A percentile compares a stretch with the other conserved stretches of the same genome.
Evolutionary conservation across 495 filamentous ascomycete species (phyloP).

Genomic region (Astrothelium macrocarpum): DNA sequence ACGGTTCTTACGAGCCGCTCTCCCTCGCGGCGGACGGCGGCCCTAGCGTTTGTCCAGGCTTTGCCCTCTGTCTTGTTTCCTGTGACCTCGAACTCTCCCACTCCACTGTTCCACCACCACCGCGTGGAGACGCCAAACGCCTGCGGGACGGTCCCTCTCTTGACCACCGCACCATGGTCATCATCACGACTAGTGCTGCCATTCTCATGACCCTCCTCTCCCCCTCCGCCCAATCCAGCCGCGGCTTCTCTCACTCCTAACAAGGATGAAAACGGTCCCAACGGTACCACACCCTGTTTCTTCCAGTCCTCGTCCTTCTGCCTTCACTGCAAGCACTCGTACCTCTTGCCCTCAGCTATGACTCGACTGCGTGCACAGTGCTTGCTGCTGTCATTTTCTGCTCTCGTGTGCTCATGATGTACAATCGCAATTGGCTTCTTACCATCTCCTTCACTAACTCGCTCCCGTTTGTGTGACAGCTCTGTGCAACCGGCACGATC

Average conservation of each 20-base stretch:
- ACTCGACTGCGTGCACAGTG: not conserved
- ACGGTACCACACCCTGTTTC: slow-evolving; percentile 8
- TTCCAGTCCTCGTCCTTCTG: not conserved
- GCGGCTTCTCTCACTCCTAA: slow-evolving; percentile 1
- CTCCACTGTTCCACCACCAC: not conserved
- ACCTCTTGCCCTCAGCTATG: not conserved
- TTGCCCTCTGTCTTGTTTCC: not conserved
- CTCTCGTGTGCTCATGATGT: not conserved
- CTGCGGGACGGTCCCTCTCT: slow-evolving; percentile 5
- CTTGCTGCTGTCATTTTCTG: slow-evolving; percentile 1
- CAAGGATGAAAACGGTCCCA: slow-evolving; percentile 12
- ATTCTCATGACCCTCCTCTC: slow-evolving; percentile 7
- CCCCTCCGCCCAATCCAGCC: not conserved
- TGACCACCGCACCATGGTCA: slow-evolving; percentile 2
- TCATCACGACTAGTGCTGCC: not conserved
- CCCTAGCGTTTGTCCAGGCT: not conserved
- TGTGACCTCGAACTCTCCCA: not conserved
- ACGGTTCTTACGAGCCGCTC: not conserved
- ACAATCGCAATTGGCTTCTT: not conserved
- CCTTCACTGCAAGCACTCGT: not conserved
- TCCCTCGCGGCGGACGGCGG: not conserved
- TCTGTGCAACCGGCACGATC: slow-evolving; percentile 64
- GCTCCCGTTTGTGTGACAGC: slow-evolving; percentile 34
- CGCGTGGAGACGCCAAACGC: slow-evolving; percentile 3
- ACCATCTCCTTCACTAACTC: not conserved